These are phyloP conservation scores for Pezicula radicicola DNA, from an alignment of 2,329 filamentous ascomycete species.

Conservation along the genomic window DNA sequence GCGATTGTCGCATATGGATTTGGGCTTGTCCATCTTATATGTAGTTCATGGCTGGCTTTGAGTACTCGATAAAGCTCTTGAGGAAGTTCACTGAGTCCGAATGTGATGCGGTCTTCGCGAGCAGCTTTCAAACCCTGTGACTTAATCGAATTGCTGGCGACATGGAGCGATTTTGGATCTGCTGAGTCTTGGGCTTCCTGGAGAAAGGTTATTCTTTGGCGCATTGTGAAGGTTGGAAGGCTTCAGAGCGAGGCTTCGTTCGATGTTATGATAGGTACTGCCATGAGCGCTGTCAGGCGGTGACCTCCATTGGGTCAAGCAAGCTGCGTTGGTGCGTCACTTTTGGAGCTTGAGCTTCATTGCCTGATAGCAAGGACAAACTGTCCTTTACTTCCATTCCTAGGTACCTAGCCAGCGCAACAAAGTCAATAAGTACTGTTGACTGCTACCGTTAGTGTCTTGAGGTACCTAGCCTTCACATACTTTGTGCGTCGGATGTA, in stretches of 20 bases:
- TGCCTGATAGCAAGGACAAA: slow-evolving; percentile 6
- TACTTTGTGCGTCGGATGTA: background rate
- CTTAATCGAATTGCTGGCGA: slow-evolving; percentile 50
- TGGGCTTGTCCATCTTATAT: slow-evolving; percentile 74
- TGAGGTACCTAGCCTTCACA: background rate
- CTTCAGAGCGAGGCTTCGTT: background rate
- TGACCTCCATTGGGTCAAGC: background rate
- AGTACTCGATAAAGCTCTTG: slow-evolving; percentile 61
- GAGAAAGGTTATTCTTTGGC: slow-evolving; percentile 77
- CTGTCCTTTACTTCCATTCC: slow-evolving; percentile 14
- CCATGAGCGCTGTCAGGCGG: slow-evolving; percentile 7
- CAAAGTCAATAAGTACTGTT: no score
- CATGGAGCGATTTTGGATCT: slow-evolving; percentile 58
- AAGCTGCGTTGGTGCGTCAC: background rate
- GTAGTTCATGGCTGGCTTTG: slow-evolving; percentile 64
- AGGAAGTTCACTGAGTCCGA: slow-evolving; percentile 72
- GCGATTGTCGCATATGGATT: slow-evolving; percentile 54
- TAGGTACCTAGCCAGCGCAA: background rate
- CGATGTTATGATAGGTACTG: slow-evolving; percentile 6
- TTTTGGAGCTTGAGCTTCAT: background rate
- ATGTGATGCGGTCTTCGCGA: slow-evolving; percentile 76
- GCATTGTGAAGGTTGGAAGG: slow-evolving; percentile 48
- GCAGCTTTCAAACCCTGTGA: slow-evolving; percentile 63
- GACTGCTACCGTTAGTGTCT: background rate
- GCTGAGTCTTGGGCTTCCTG: slow-evolving; percentile 62